Evolutionary conservation across 2,329 filamentous ascomycete genomes (phyloP).

Genomic region (Sclerotiophoma versabilis): DNA sequence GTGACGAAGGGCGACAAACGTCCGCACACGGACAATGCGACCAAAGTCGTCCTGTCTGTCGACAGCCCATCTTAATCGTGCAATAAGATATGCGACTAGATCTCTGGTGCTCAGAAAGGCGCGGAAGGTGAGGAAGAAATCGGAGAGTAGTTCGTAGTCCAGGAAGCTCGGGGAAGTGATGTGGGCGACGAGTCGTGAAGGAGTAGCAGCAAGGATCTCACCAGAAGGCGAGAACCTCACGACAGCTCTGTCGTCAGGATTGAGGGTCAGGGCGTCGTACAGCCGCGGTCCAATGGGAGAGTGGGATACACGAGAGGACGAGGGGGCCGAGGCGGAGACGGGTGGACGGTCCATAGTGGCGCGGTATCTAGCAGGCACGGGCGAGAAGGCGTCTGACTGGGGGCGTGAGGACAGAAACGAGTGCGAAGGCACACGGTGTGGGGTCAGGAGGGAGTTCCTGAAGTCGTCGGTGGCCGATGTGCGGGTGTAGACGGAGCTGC

Average conservation of each 20-base stretch:
- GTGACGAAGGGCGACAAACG: constrained; percentile 92
- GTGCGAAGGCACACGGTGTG: constrained; percentile 46
- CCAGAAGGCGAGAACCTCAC: constrained; percentile 81
- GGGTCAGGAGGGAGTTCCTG: constrained; percentile 64
- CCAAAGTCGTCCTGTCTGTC: constrained; percentile 81
- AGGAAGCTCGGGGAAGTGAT: constrained; percentile 96
- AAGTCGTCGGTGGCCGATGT: constrained; percentile 74
- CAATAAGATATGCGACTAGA: constrained; percentile 82
- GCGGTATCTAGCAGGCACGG: constrained; percentile 41
- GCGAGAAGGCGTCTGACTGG: constrained; percentile 48
- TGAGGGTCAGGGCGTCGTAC: constrained; percentile 81
- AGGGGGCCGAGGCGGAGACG: constrained; percentile 43
- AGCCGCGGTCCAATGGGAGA: constrained; percentile 66
- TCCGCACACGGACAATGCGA: constrained; percentile 91
- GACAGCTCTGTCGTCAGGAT: constrained; percentile 80
- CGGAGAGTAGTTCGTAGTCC: constrained; percentile 95
- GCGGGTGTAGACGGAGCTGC: constrained; percentile 76
- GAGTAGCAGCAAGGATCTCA: constrained; percentile 86
- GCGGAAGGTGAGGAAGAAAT: constrained; percentile 96
- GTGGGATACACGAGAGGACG: constrained; percentile 48
- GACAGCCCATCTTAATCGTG: constrained; percentile 86
- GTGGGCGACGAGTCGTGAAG: constrained; percentile 88
- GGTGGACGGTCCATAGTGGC: constrained; percentile 46
- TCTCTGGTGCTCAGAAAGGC: constrained; percentile 80
- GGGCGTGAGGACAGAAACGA: constrained; percentile 47